A percentile compares a stretch with the other conserved stretches of the same genome.
Evolutionary conservation across 2,329 filamentous ascomycete species (phyloP).

Genomic region (Macrophomina pseudophaseolina): DNA sequence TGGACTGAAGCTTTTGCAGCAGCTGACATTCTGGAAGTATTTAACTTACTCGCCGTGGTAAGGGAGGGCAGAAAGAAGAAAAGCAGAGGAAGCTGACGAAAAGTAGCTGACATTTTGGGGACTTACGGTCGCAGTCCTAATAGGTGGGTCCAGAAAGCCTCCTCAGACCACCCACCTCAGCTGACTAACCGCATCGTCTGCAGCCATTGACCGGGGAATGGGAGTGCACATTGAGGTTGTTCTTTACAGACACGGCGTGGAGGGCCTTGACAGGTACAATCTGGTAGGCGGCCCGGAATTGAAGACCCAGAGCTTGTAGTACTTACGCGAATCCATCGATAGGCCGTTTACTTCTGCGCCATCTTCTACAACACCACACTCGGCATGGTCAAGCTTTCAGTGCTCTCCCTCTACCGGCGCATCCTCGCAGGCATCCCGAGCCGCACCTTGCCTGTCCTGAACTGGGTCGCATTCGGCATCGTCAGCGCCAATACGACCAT

Average conservation of each 20-base stretch:
- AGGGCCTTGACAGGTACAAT: slow-evolving; percentile 32
- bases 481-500: neutral
- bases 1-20: neutral
- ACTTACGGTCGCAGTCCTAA: slow-evolving; percentile 29
- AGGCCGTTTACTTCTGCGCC: slow-evolving; percentile 49
- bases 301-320: neutral
- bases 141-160: neutral
- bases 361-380: slow-evolving; percentile 56
- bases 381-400: slow-evolving; percentile 56
- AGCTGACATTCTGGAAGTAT: slow-evolving; percentile 26
- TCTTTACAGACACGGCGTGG: slow-evolving; percentile 29
- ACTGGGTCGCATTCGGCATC: slow-evolving; percentile 30
- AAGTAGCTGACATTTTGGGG: slow-evolving; percentile 30
- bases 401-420: slow-evolving; percentile 49
- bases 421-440: slow-evolving; percentile 32
- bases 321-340: slow-evolving; percentile 28
- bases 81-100: neutral
- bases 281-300: neutral
- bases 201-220: slow-evolving; percentile 36
- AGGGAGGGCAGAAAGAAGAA: neutral
- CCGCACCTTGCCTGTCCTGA: slow-evolving; percentile 25
- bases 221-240: slow-evolving; percentile 39
- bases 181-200: neutral
- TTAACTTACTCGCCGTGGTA: slow-evolving; percentile 32
- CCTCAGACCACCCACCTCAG: too few relatives aligned